These are phyloP conservation scores for Candida loeiensis DNA, from an alignment of 805 yeast species.

Conservation along the genomic window DNA sequence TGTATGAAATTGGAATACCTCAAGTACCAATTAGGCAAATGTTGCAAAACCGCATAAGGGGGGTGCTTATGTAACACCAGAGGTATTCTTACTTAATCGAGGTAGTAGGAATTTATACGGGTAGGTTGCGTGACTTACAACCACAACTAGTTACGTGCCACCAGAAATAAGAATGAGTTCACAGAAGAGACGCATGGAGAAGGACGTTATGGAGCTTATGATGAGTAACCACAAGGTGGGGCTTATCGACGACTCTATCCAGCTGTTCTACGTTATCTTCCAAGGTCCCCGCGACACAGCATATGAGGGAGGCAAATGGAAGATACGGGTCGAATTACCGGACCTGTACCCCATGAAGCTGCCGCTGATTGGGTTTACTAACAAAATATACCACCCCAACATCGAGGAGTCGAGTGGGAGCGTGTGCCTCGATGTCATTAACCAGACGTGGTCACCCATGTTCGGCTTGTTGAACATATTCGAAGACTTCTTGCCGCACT, in stretches of 20 bases:
- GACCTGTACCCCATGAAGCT: conserved; percentile 94
- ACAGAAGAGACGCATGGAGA: conserved; percentile 78
- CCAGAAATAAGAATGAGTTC: conserved; percentile 39
- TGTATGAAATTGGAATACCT: neutral
- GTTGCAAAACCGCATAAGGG: conserved; percentile 1
- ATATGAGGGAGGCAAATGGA: conserved; percentile 88
- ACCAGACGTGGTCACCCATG: conserved; percentile 98
- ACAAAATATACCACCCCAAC: conserved; percentile 91
- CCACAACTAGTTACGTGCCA: neutral
- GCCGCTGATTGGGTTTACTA: conserved; percentile 91
- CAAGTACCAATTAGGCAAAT: conserved; percentile 1
- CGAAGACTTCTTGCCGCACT: conserved; percentile 89
- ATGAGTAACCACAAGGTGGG: conserved; percentile 92
- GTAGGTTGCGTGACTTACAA: conserved; percentile 8
- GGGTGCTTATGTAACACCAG: neutral
- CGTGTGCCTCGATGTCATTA: conserved; percentile 92
- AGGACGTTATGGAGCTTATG: conserved; percentile 94
- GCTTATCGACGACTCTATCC: conserved; percentile 70
- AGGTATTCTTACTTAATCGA: neutral
- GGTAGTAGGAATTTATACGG: neutral
- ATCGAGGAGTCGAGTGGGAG: conserved; percentile 89
- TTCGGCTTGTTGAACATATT: conserved; percentile 88
- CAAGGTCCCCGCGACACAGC: conserved; percentile 82
- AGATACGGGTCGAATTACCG: conserved; percentile 87
- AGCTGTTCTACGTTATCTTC: conserved; percentile 81